A percentile compares a stretch with the other conserved stretches of the same genome.
Conservation (phyloP, 164 flowering plant species). For the Tinospora cordifolia region DNA sequence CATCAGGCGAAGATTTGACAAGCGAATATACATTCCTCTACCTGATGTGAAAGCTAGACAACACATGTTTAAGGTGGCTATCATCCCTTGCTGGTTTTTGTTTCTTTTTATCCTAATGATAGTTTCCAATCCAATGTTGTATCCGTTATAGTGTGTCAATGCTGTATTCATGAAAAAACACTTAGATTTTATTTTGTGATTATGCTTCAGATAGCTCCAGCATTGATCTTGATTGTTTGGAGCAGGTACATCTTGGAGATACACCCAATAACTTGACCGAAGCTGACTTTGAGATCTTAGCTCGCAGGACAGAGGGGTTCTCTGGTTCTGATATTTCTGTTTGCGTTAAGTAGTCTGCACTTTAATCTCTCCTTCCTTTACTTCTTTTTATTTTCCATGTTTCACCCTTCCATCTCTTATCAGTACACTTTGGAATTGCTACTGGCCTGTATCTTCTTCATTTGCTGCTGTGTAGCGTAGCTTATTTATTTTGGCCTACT, state of each 20-base stretch:
- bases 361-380: background rate
- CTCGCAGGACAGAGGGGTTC: slow-evolving; percentile 77
- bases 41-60: slow-evolving; percentile 93
- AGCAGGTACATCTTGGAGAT: slow-evolving; percentile 95
- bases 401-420: background rate
- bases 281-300: slow-evolving; percentile 78
- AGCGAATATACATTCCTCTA: slow-evolving; percentile 95
- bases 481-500: background rate
- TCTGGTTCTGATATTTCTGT: slow-evolving; percentile 97
- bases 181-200: background rate
- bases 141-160: background rate
- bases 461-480: background rate
- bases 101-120: background rate
- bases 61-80: slow-evolving; percentile 86
- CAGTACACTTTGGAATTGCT: background rate
- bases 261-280: slow-evolving; percentile 90
- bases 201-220: background rate
- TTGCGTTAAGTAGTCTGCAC: slow-evolving; percentile 60
- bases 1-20: slow-evolving; percentile 87
- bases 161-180: background rate
- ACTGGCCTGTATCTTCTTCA: background rate
- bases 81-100: background rate
- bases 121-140: too few relatives aligned
- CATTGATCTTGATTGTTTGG: slow-evolving; percentile 7
- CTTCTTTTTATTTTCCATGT: background rate